Conservation (phyloP, 768 basidiomycete species). For the Suillus spraguei region DNA sequence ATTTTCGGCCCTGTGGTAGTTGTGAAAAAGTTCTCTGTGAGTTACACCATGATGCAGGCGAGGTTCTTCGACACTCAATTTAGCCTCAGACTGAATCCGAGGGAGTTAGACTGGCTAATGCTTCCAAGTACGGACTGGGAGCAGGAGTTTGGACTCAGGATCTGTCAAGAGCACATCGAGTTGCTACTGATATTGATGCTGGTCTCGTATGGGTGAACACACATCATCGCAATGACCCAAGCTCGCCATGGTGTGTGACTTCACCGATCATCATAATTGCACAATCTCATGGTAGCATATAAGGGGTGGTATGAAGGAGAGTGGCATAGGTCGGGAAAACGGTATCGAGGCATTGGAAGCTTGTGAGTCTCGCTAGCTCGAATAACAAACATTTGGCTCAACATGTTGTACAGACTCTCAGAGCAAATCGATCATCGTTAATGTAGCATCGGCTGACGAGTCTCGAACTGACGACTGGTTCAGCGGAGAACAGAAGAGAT, state of each 20-base stretch:
- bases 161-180: constrained; percentile 74
- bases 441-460: constrained; percentile 65
- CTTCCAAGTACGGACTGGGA: constrained; percentile 79
- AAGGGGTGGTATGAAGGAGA: constrained; percentile 91
- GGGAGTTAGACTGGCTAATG: constrained; percentile 70
- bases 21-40: constrained; percentile 53
- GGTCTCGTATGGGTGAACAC: constrained; percentile 90
- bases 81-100: constrained; percentile 56
- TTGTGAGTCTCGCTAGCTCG: constrained; percentile 47
- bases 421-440: constrained; percentile 80
- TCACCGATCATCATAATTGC: background rate
- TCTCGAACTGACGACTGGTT: constrained; percentile 80
- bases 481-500: constrained; percentile 51
- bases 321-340: constrained; percentile 86
- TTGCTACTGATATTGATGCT: constrained; percentile 67
- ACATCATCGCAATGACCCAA: constrained; percentile 88
- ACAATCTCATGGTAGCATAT: constrained; percentile 2
- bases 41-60: constrained; percentile 26
- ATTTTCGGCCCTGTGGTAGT: constrained; percentile 87
- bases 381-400: background rate
- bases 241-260: constrained; percentile 72
- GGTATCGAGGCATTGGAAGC: constrained; percentile 80
- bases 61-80: background rate
- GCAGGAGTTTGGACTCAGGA: constrained; percentile 81
- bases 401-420: constrained; percentile 62